Conservation (phyloP, 257 asterid species). For the Solanum virginianum region DNA sequence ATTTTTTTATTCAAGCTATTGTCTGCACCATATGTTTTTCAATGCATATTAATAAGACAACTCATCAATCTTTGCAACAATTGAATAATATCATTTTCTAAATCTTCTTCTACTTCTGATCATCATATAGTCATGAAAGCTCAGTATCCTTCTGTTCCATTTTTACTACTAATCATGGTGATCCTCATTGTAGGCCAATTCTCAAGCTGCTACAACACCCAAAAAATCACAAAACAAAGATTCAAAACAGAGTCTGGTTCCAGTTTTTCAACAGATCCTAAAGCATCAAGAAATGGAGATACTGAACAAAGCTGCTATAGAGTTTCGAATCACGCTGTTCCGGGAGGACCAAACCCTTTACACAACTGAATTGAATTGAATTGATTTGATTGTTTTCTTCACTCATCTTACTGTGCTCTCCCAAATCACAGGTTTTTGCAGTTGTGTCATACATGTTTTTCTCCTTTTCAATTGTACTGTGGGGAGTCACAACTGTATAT, state of each 20-base stretch:
- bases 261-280: constrained; percentile 12
- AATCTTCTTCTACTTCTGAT: not conserved
- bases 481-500: not conserved
- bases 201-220: constrained; percentile 13
- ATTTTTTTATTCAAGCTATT: not conserved
- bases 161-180: constrained; percentile 7
- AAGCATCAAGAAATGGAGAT: constrained; percentile 5
- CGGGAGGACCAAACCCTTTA: constrained; percentile 53
- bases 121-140: constrained; percentile 16
- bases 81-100: constrained; percentile 3
- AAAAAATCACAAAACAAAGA: not conserved
- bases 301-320: constrained; percentile 2
- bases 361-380: constrained; percentile 43
- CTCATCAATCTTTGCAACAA: constrained; percentile 6
- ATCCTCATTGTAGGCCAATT: constrained; percentile 10
- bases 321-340: constrained; percentile 27
- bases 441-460: not conserved
- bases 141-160: constrained; percentile 6
- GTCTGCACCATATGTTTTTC: constrained; percentile 1
- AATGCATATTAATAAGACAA: constrained; percentile 15
- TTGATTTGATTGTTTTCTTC: not conserved
- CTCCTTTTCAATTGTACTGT: not conserved
- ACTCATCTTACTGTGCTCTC: not conserved
- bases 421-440: not conserved
- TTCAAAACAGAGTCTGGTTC: not conserved